phyloP scores from a whole-genome alignment of 129 eudicot species.

The Calendula officinalis region DNA sequence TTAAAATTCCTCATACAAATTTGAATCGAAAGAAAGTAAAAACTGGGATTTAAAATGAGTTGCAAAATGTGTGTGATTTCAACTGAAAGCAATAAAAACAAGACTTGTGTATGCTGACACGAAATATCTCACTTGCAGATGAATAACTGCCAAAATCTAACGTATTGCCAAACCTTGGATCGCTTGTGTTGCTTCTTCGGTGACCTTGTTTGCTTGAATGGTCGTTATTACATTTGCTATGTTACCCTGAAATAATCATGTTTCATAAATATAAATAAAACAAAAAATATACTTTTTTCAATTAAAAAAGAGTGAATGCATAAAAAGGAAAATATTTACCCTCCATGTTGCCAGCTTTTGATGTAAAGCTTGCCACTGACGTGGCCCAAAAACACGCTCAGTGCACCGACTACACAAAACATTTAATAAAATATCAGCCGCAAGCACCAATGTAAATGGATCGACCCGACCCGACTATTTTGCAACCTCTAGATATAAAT shows the following conservation, averaged over 20 bases:
- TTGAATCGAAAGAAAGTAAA: neutral
- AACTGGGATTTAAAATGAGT: neutral
- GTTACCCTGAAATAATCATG: constrained; percentile 51
- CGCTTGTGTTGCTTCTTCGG: constrained; percentile 60
- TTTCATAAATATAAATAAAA: neutral
- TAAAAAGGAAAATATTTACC: constrained; percentile 35
- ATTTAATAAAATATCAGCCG: neutral
- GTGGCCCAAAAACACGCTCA: constrained; percentile 75
- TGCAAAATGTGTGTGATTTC: constrained; percentile 2
- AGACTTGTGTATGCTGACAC: no score
- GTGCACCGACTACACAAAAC: constrained; percentile 53
- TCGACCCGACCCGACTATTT: neutral
- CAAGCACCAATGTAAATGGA: neutral
- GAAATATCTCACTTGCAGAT: constrained; percentile 9
- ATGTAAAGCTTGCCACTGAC: constrained; percentile 67
- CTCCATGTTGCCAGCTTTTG: constrained; percentile 86
- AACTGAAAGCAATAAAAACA: no score
- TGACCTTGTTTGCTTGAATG: constrained; percentile 74
- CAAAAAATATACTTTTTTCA: neutral
- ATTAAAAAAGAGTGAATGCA: neutral
- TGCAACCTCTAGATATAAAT: neutral
- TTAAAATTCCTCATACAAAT: constrained; percentile 16
- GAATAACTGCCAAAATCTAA: constrained; percentile 24
- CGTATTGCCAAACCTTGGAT: constrained; percentile 57
- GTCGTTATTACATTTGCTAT: constrained; percentile 64